Evolutionary conservation across 345 rosid species (phyloP), one percentile per base, ranked within the genome.

Genomic region (Citrus unshiu): DNA sequence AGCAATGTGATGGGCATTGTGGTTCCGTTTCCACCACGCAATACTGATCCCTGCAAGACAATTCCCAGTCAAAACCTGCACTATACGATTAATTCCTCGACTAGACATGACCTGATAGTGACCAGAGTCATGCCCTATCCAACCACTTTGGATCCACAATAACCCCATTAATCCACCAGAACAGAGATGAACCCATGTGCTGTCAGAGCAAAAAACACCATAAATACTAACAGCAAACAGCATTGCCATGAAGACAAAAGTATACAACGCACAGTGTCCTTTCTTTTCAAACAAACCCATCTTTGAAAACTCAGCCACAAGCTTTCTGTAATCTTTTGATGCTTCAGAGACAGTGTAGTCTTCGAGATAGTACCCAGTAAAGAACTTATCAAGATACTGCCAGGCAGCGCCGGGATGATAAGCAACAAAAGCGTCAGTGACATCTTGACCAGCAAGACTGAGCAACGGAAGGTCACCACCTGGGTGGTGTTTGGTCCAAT

Each of bases 51-150:
- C 97, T 3, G 97, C 86, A 62, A 92, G 86, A 77, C 97, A 92
- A 79, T 92, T 92, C 32, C 97, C 94, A 9, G 86, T 77, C 65
- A 92, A 74, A 77, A 92, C 29, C 90, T 92, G 94, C 13, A 74
- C 78, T 3, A 88, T 40, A 5, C 91, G 84, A 60, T 89, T 90
- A 34, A 77, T 16, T 39, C 73, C 54, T 1, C 70, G 88, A 64
- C 35, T 82, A 1, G 72, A 4, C 87, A 85, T 88, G 73, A 90
- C 66, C 78, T 78, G 77, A 73, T 89, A 90, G 81, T 92, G 96
- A 1, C 96, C 92, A 3, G 96, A 92, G 77, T 92, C 94, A 83
- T 92, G 96, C 6, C 96, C 94, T 29, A 92, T 70, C 94, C 94
- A 92, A 60, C 94, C 96, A 68, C 91, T 89, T 54, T 92, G 94